Conservation (phyloP, 2,329 filamentous ascomycete genomes). For the Botryotinia convoluta region DNA sequence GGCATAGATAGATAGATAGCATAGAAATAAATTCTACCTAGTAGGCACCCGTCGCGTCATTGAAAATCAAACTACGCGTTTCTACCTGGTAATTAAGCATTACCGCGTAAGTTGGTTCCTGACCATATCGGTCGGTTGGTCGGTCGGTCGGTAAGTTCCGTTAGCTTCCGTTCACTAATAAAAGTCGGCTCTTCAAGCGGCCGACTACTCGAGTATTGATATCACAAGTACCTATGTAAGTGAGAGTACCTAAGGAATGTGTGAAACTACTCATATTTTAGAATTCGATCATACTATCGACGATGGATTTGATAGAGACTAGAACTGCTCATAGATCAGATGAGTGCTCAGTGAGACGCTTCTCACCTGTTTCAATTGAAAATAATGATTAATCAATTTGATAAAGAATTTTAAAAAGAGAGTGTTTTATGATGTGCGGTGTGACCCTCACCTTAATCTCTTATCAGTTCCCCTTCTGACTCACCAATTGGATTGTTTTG, state of each 20-base stretch:
- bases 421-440: neutral
- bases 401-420: neutral
- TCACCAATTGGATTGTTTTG: slow-evolving; percentile 12
- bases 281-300: neutral
- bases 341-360: rapidly evolving
- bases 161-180: neutral
- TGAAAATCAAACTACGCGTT: slow-evolving; percentile 4
- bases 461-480: slow-evolving; percentile 8
- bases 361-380: neutral
- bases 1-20: neutral
- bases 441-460: neutral
- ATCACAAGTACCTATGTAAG: neutral
- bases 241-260: neutral
- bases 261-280: neutral
- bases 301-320: neutral
- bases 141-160: neutral
- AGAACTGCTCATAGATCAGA: neutral
- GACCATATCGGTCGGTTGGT: neutral
- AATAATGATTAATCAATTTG: neutral
- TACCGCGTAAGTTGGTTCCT: slow-evolving; percentile 1
- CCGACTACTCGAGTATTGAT: neutral
- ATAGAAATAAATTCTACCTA: neutral
- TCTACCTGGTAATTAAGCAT: neutral
- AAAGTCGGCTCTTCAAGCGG: neutral
- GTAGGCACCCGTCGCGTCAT: slow-evolving; percentile 2